Evolutionary conservation across 2,329 filamentous ascomycete genomes (phyloP).

Genomic region (Dothideomycetidae sp.): DNA sequence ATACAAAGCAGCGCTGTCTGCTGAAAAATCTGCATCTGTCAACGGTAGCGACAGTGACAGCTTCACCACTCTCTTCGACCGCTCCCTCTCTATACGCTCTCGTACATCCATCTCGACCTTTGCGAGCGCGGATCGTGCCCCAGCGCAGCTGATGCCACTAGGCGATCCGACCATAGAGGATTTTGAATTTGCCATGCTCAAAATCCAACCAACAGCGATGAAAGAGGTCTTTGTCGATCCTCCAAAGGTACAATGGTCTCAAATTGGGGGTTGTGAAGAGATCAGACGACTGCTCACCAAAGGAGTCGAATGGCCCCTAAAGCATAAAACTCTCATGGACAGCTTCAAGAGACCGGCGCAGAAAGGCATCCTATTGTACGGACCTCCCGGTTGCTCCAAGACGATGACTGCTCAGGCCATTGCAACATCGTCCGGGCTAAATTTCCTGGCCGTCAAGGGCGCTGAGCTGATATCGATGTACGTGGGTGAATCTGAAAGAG

Average conservation of each 20-base stretch:
- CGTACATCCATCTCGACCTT: conserved; percentile 5
- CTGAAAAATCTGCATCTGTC: conserved; percentile 1
- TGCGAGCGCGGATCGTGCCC: conserved; percentile 1
- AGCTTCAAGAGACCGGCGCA: conserved; percentile 44
- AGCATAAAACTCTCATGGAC: conserved; percentile 38
- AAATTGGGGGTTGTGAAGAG: conserved; percentile 71
- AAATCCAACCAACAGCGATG: conserved; percentile 71
- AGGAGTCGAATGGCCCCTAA: conserved; percentile 44
- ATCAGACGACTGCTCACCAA: conserved; percentile 51
- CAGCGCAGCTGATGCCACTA: conserved; percentile 4
- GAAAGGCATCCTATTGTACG: conserved; percentile 79
- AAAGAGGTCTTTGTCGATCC: conserved; percentile 80
- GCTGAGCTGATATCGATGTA: conserved; percentile 94
- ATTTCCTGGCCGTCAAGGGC: conserved; percentile 89
- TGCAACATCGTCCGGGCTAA: conserved; percentile 78
- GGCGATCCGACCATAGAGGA: conserved; percentile 30
- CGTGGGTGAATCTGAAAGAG: conserved; percentile 83
- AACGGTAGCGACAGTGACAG: conserved; percentile 2
- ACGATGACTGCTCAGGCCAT: conserved; percentile 83
- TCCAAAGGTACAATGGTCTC: conserved; percentile 69
- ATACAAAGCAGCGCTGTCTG: conserved; percentile 22
- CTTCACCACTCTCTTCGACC: conserved; percentile 11
- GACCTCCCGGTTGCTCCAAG: conserved; percentile 88
- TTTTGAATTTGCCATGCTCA: conserved; percentile 49
- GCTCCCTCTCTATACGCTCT: conserved; percentile 1